Conservation (phyloP, 2,329 filamentous ascomycete genomes). For the Exserohilum turcica region DNA sequence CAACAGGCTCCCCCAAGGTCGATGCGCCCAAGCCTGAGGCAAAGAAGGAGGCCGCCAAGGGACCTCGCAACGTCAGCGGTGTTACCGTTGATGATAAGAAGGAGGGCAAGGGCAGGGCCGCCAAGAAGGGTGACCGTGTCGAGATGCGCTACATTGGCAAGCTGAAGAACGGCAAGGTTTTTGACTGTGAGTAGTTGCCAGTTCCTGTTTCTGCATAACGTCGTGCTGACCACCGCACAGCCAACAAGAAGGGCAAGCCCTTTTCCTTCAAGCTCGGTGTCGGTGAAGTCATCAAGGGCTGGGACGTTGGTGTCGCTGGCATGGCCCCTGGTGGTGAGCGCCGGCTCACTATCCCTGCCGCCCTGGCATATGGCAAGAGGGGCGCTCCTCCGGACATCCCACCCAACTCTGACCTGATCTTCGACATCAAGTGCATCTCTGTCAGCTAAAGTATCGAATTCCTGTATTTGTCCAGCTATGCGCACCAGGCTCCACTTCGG, state of each 20-base stretch:
- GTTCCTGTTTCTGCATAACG: not conserved
- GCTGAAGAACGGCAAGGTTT: constrained; percentile 87
- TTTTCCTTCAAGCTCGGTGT: constrained; percentile 94
- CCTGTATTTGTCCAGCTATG: constrained; percentile 12
- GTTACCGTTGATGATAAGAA: constrained; percentile 97
- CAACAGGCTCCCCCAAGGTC: constrained; percentile 64
- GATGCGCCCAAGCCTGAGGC: constrained; percentile 50
- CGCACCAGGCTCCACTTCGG: constrained; percentile 28
- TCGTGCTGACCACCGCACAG: constrained; percentile 54
- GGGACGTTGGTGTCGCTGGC: constrained; percentile 92
- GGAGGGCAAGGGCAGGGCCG: constrained; percentile 78
- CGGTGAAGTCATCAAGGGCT: constrained; percentile 97
- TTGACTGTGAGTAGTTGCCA: constrained; percentile 72
- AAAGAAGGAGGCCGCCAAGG: constrained; percentile 59
- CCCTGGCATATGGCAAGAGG: constrained; percentile 88
- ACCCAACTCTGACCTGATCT: constrained; percentile 85
- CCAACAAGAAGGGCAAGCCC: constrained; percentile 98
- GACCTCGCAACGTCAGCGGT: constrained; percentile 78
- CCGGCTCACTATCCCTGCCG: constrained; percentile 84
- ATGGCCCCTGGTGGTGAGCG: constrained; percentile 95
- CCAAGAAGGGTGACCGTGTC: constrained; percentile 88
- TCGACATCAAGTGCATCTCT: constrained; percentile 69
- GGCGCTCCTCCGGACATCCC: constrained; percentile 78
- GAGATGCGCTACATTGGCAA: constrained; percentile 99
- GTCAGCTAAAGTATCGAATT: constrained; percentile 47